These are phyloP conservation scores for Panaeolus papilionaceus DNA, from an alignment of 768 basidiomycete species.

Conservation along the genomic window DNA sequence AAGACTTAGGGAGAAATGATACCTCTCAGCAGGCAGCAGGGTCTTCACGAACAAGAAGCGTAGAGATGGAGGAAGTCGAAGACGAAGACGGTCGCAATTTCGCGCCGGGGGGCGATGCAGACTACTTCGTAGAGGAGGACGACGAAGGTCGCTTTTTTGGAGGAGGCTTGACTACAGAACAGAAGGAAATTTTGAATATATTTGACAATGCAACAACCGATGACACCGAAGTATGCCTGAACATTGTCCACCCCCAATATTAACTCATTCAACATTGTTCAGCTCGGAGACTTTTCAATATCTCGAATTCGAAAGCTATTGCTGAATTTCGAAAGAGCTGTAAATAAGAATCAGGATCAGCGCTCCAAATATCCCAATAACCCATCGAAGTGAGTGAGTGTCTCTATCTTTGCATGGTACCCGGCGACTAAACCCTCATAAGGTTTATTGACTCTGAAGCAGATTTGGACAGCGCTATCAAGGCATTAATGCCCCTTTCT, in stretches of 20 bases:
- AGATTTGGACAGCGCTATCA: constrained; percentile 88
- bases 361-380: constrained; percentile 95
- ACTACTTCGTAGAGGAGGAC: constrained; percentile 91
- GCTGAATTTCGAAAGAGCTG: constrained; percentile 83
- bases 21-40: constrained; percentile 28
- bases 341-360: constrained; percentile 95
- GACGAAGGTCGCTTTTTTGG: constrained; percentile 94
- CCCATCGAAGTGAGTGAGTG: constrained; percentile 76
- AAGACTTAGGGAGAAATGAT: constrained; percentile 5
- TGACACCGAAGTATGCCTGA: constrained; percentile 69
- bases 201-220: constrained; percentile 80
- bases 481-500: constrained; percentile 86
- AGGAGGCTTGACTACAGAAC: constrained; percentile 89
- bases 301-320: constrained; percentile 76
- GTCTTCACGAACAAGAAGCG: constrained; percentile 43
- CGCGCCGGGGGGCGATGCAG: constrained; percentile 87
- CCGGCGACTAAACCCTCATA: background rate
- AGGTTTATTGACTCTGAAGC: constrained; percentile 99
- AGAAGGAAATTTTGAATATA: constrained; percentile 95
- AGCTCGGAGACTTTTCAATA: constrained; percentile 74
- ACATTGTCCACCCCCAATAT: background rate
- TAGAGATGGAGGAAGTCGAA: constrained; percentile 68
- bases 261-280: constrained; percentile 3
- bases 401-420: constrained; percentile 7
- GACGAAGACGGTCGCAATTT: constrained; percentile 59